Base-by-base conservation (phyloP, 2,329 filamentous ascomycete species). In the Xylariales sp. region DNA sequence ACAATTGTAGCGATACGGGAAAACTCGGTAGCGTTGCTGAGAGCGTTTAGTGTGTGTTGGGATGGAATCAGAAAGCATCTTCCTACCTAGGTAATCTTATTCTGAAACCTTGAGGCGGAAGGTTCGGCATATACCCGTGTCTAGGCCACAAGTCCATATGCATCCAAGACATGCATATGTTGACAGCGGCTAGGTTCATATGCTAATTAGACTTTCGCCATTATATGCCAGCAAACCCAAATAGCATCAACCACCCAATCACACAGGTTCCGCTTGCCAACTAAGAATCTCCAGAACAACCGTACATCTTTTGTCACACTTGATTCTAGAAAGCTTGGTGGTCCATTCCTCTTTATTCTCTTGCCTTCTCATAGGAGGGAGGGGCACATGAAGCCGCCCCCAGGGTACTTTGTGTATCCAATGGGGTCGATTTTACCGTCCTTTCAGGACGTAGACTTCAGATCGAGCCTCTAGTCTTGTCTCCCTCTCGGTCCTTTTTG, bases 141-240 rank as follows among this genome's bases (percentile, higher is more conserved):
- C 39, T 52, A 60, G 55, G 39, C 59, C 48, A 57, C 32, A 46
- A 53, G 39, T n/a, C n/a, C 8, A 39, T 53, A 41, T 60, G 61
- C 58, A 63, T 50, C 62, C 28, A 53, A 68, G 39, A 55, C 61
- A 45, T 43, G 56, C 66, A 67, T 68, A 62, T 41, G 28, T 57
- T 64, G 56, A 60, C 28, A 32, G 46, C 45, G 30, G 45, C 64
- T 43, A 49, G 63, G 69, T 67, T 69, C 52, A 65, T 56, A 50
- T 50, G 41, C 55, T 49, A 54, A 71, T 71, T 61, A 74, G 62
- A 73, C 69, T 74, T 72, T 68, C 55, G 43, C 61, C 41, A 23
- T 64, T 50, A 34, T 52, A 63, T 55, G 61, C 61, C 64, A 65
- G 52, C 46, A 65, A 70, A 64, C 68, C 62, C 64, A 65, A 71